Evolutionary conservation across 164 flowering plant species (phyloP), one percentile per base, ranked within the genome.

Genomic region (Akebia trifoliata): DNA sequence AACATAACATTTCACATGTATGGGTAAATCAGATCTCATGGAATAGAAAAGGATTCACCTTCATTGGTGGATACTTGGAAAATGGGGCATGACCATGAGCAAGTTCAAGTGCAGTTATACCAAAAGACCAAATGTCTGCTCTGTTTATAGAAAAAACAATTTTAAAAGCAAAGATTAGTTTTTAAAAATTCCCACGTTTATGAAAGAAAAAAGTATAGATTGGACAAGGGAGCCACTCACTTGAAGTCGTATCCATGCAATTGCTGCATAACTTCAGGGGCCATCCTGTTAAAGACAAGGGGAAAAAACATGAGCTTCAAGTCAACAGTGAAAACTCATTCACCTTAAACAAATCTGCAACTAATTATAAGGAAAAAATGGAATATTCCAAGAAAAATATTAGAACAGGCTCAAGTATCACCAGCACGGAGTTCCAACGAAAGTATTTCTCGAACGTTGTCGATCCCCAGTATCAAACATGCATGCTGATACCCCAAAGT

Each of bases 341-440:
- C 14, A 12, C 10, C 14, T 42, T 25, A 39, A 39, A 36, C 52
- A 34, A 15, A 35, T 47, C 49, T 15, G 35, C 11, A 57, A 22
- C 26, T 18, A 54, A 56, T 20, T 57, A 63, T 20, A 28, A 36
- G 38, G n/a, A n/a, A 39, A 54, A 22, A 24, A 49, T 14, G 15
- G 22, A 45, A 46, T 7, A 26, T 44, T 12, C 28, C 14, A 48
- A 30, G 8, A 20, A 28, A 42, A 24, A 47, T 2, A 51, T 11
- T 1, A 36, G 1, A 38, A 28, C 37, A 39, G 24, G 34, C 39
- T 11, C 35, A 52, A 52, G 54, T 14, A 37, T 53, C 40, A 86
- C 99, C 97, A 94, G 91, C 99, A 94, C 21, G 99, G 99, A 49
- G 99, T 94, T 56, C 99, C 99, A 50, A 86, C 97, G 75, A 94